Evolutionary conservation across 2,329 filamentous ascomycete species (phyloP), one percentile per base, ranked within the genome.

Genomic region (Orbilia blumenaviensis): DNA sequence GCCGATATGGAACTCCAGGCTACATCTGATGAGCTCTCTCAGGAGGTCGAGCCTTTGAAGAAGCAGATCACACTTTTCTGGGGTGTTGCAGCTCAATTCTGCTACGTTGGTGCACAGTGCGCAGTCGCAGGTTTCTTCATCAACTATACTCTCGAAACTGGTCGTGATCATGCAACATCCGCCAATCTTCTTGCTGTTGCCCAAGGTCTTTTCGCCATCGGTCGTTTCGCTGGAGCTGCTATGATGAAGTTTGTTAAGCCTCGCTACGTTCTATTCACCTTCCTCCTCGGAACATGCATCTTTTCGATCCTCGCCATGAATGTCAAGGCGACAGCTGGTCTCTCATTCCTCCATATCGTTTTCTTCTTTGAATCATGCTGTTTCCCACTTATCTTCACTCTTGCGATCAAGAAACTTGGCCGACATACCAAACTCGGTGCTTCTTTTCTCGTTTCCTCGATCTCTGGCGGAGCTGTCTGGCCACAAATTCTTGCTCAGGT

Each of bases 21-120:
- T 60, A 83, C 85, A 60, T 81, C 80, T 2, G 82, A 83, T 44
- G 81, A 78, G 27, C 23, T 58, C 12, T 69, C 77, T 16, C 69
- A 80, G n/a, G 82, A 82, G 41, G 76, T 79, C 48, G 86, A 62
- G 81, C 84, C 25, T 84, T 85, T 90, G 79, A 80, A 81, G 63
- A 88, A 87, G 78, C 88, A 90, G 81, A 87, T 87, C 80, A 87
- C 86, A 48, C 84, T 90, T 1, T 89, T 90, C 83, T 85, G 88
- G 64, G 88, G 87, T 27, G 85, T 88, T 0, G 86, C 85, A 78
- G 85, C 87, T 0, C 88, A 90, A 79, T 90, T 89, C 82, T 89
- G 87, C 81, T 90, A 90, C 79, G 87, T 87, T 0, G 88, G 88
- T 5, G 86, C 88, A 0, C 88, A 89, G 80, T 80, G 81, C 46